A percentile compares a stretch with the other conserved stretches of the same genome.
Conservation (phyloP, 371 early-diverging fungal species). For the Lichtheimia corymbifera region DNA sequence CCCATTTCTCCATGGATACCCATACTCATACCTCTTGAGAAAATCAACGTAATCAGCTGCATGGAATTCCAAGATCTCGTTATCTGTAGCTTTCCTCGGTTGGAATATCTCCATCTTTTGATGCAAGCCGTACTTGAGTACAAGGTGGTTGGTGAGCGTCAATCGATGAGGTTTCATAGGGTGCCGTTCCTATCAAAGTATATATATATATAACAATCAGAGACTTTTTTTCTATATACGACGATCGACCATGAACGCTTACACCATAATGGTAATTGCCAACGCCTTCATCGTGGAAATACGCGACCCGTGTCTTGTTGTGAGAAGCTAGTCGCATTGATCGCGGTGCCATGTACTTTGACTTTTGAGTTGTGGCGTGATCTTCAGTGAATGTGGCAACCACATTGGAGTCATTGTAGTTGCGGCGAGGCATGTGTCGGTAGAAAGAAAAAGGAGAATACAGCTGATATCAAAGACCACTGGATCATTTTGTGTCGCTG, state of each 20-base stretch:
- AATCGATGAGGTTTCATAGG: slow-evolving; percentile 98
- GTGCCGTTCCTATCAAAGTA: slow-evolving; percentile 65
- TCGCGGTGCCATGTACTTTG: slow-evolving; percentile 33
- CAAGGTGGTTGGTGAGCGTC: slow-evolving; percentile 88
- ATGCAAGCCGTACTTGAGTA: slow-evolving; percentile 85
- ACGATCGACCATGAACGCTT: slow-evolving; percentile 9
- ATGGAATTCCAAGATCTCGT: slow-evolving; percentile 97
- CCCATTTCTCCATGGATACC: neutral
- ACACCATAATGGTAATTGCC: slow-evolving; percentile 92
- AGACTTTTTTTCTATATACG: neutral
- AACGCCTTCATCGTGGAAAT: slow-evolving; percentile 86
- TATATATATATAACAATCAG: neutral
- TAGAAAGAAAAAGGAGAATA: slow-evolving; percentile 3
- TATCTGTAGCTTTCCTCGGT: slow-evolving; percentile 93
- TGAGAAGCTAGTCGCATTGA: slow-evolving; percentile 46
- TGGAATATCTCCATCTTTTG: slow-evolving; percentile 85
- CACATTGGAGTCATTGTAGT: slow-evolving; percentile 26
- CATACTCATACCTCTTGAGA: slow-evolving; percentile 71
- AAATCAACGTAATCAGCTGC: slow-evolving; percentile 97
- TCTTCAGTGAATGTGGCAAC: slow-evolving; percentile 47
- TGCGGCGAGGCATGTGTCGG: slow-evolving; percentile 34
- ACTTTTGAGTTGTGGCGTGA: slow-evolving; percentile 36
- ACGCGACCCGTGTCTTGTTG: slow-evolving; percentile 71
- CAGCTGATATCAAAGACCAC: too few species aligned
- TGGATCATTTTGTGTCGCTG: too few species aligned